phyloP scores from a whole-genome alignment of 2,329 filamentous ascomycete species.

The Fusarium brevicatenulatum region DNA sequence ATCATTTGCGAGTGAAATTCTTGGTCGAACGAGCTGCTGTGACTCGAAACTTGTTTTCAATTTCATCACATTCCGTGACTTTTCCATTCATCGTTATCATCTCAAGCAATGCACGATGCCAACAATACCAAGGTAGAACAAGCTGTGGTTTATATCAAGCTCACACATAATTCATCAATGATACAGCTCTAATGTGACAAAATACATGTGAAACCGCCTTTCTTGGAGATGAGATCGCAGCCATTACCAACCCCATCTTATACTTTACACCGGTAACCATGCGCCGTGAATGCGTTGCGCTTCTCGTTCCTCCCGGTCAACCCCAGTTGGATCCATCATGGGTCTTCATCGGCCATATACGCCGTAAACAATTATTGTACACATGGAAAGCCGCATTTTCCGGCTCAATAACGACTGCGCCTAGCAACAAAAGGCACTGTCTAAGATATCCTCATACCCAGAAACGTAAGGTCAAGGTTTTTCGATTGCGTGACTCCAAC shows the following conservation, averaged over 20 bases:
- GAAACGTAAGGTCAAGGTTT: conserved; percentile 19
- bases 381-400: conserved; percentile 33
- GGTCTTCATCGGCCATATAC: conserved; percentile 36
- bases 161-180: conserved; percentile 38
- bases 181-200: conserved; percentile 42
- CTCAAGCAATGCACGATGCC: not conserved
- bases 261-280: conserved; percentile 44
- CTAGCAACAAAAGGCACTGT: conserved; percentile 28
- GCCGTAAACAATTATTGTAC: conserved; percentile 47
- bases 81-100: not conserved
- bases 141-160: conserved; percentile 5
- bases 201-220: conserved; percentile 43
- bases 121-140: not conserved
- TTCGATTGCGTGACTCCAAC: conserved; percentile 5
- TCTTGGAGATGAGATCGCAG: conserved; percentile 46
- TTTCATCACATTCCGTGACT: not conserved
- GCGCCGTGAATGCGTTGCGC: conserved; percentile 35
- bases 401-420: conserved; percentile 37
- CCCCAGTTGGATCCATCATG: conserved; percentile 39
- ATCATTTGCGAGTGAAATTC: not conserved
- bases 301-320: conserved; percentile 28
- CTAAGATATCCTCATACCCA: conserved; percentile 27
- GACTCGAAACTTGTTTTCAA: not conserved
- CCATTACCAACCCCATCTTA: conserved; percentile 41
- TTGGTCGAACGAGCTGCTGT: not conserved